These are phyloP conservation scores for Thraustotheca clavata DNA, from an alignment of 352 stramenopile genomes.

Conservation along the genomic window DNA sequence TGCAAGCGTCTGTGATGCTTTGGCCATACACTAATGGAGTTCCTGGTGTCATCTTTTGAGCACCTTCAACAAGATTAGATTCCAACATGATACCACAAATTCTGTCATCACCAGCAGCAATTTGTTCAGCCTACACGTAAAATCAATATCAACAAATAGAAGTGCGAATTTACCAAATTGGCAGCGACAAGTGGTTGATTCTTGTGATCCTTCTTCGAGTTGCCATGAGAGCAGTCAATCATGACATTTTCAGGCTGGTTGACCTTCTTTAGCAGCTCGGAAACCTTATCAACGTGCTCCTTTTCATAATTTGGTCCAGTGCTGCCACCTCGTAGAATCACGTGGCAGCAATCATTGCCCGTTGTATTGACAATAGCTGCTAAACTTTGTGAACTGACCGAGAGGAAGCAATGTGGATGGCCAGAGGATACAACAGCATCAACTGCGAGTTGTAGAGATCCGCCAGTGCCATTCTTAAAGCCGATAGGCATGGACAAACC, in stretches of 20 bases:
- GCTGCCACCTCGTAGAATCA: constrained; percentile 83
- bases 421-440: constrained; percentile 73
- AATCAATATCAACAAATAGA: background rate
- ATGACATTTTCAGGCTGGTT: constrained; percentile 80
- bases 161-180: constrained; percentile 30
- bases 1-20: constrained; percentile 86
- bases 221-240: constrained; percentile 87
- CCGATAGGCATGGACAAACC: constrained; percentile 86
- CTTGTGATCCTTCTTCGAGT: constrained; percentile 84
- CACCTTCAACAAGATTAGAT: constrained; percentile 80
- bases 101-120: constrained; percentile 59
- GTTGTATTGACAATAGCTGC: constrained; percentile 82
- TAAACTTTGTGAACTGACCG: constrained; percentile 78
- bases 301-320: constrained; percentile 78
- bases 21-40: constrained; percentile 81
- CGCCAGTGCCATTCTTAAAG: constrained; percentile 88
- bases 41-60: constrained; percentile 61
- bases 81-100: constrained; percentile 86
- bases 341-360: constrained; percentile 83
- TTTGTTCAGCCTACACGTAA: constrained; percentile 34
- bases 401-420: constrained; percentile 84
- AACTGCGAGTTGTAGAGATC: constrained; percentile 77
- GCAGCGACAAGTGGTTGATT: constrained; percentile 74
- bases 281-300: constrained; percentile 72
- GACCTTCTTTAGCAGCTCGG: constrained; percentile 73